Evolutionary conservation across 2,329 filamentous ascomycete genomes (phyloP).

Genomic region (Pseudogymnoascus sp.): DNA sequence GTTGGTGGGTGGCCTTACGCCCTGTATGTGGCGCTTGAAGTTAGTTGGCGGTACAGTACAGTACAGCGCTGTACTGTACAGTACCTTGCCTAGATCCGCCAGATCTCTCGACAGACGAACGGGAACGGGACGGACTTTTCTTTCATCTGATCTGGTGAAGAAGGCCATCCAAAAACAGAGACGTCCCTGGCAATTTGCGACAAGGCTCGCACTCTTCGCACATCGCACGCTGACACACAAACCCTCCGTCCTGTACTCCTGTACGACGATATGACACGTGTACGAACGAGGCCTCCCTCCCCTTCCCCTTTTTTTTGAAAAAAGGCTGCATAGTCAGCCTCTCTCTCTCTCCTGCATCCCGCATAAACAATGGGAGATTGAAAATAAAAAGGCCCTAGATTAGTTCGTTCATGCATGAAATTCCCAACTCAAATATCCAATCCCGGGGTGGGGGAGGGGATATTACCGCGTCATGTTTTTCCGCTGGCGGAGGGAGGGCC

Average conservation of each 20-base stretch:
- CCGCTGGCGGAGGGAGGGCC: neutral
- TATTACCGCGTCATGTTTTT: neutral
- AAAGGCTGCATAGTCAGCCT: neutral
- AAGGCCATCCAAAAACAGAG: neutral
- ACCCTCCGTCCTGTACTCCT: neutral
- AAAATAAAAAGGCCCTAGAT: slow-evolving; percentile 25
- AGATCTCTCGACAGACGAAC: neutral
- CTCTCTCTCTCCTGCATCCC: slow-evolving; percentile 12
- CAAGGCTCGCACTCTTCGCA: neutral
- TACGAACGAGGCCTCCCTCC: neutral
- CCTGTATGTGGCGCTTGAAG: neutral
- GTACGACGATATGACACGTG: neutral
- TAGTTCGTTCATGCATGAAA: slow-evolving; percentile 13
- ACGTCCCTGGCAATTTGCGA: neutral
- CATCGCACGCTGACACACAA: neutral
- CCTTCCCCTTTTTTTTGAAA: neutral
- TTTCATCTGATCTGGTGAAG: neutral
- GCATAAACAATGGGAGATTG: slow-evolving; percentile 34
- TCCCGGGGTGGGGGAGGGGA: neutral
- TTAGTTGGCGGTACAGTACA: too few relatives aligned
- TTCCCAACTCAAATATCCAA: slow-evolving; percentile 10
- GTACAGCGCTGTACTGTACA: neutral
- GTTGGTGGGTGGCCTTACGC: neutral
- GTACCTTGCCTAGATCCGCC: neutral
- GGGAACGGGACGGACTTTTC: too few relatives aligned